phyloP scores from a whole-genome alignment of 441 rosid species.

The Arabidopsis lyrata region DNA sequence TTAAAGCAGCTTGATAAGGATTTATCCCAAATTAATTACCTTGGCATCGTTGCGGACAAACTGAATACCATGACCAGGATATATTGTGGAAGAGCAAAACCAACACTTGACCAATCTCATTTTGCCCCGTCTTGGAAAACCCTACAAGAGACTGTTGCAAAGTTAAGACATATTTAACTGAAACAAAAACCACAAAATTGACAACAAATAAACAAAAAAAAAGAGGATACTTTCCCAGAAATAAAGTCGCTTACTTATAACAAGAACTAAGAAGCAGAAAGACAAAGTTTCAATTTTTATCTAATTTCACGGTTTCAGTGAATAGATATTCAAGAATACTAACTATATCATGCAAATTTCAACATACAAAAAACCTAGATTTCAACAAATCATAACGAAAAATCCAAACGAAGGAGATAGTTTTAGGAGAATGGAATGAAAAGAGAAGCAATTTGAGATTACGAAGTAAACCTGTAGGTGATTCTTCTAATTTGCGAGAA shows the following conservation, averaged over 20 bases:
- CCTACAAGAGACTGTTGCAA: conserved; percentile 9
- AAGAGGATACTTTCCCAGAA: background rate
- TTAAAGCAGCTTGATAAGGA: background rate
- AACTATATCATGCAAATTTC: background rate
- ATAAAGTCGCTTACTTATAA: background rate
- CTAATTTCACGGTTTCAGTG: background rate
- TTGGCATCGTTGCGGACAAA: conserved; percentile 96
- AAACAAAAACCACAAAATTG: background rate
- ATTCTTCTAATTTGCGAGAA: conserved; percentile 8
- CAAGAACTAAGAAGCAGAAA: background rate
- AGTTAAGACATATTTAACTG: background rate
- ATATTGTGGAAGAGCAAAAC: conserved; percentile 92
- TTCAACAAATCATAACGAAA: conserved; percentile 9
- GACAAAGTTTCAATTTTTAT: background rate
- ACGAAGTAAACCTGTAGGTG: conserved; percentile 15
- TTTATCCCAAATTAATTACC: conserved; percentile 49
- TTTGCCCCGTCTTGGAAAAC: conserved; percentile 24
- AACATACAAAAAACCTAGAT: background rate
- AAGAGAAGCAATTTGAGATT: background rate
- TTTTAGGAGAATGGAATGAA: background rate
- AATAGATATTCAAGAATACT: background rate
- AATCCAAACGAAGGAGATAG: background rate
- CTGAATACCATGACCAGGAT: conserved; percentile 98
- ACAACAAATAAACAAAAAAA: background rate
- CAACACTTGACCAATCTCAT: conserved; percentile 96